Base-by-base conservation (phyloP, 371 early-diverging fungal species). In the Mortierella sp. region DNA sequence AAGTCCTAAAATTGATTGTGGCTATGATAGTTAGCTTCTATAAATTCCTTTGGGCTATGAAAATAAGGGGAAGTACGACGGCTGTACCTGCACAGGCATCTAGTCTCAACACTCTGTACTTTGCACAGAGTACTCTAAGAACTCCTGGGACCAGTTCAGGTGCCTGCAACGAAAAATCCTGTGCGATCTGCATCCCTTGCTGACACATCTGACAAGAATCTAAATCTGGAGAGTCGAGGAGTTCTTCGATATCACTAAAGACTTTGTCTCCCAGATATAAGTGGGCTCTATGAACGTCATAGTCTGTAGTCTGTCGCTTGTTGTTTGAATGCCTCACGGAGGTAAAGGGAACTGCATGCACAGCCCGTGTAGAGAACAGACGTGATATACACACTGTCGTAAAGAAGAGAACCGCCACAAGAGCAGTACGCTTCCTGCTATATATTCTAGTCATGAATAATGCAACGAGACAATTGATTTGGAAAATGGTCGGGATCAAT, bases 191-290 rank as follows among this genome's bases (percentile, higher is more conserved):
- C 69, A 81, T 58, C 9, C 82, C 76, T 36, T 41, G 57, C n/a
- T 59, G 82, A 58, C 82, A 81, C 70, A 81, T 81, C 65, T 81
- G 76, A 33, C 82, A 81, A 7, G 82, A 69, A 28, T 81, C 82
- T 10, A 81, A 50, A 22, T 63, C 64, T 10, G 76, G 66, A 0
- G 72, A 76, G 65, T 76, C 70, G 43, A 81, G 76, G 10, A 81
- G 50, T n/a, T 69, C 61, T 28, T 81, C 82, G 4, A 81, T 4
- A 8, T 72, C 70, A 4, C 41, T 22, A n/a, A 69, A 57, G 50
- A 60, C 70, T 8, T 72, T 64, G 63, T 63, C 63, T n/a, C 70
- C 76, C 38, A 72, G 53, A 47, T 69, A 58, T 10, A 81, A 64
- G n/a, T 80, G 80, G 3, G 67, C 64, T n/a, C 55, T 47, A 36